These are phyloP conservation scores for Rutidosis leptorrhynchoides DNA, from an alignment of 129 eudicot species.

Conservation along the genomic window DNA sequence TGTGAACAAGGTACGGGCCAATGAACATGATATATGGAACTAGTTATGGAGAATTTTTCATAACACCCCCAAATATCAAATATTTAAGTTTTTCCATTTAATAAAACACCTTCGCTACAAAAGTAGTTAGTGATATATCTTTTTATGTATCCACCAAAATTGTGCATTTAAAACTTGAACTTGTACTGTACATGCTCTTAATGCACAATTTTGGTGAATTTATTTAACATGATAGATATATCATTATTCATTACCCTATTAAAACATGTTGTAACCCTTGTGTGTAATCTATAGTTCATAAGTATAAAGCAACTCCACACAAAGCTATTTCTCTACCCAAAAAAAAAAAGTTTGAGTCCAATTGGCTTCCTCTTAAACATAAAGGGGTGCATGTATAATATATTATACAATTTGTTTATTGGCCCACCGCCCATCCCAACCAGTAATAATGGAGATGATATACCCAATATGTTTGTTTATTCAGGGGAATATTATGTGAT, in stretches of 20 bases:
- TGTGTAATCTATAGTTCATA: neutral
- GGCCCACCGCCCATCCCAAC: conserved; percentile 37
- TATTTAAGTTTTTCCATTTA: neutral
- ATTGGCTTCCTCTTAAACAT: conserved; percentile 13
- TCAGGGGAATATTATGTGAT: conserved; percentile 12
- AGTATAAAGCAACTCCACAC: neutral
- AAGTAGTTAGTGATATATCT: no score
- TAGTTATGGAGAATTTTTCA: conserved; percentile 8
- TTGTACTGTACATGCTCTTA: no score
- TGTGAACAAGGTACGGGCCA: conserved; percentile 24
- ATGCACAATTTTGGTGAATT: no score
- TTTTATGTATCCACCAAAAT: no score
- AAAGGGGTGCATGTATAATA: conserved; percentile 17
- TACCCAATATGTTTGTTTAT: conserved; percentile 8
- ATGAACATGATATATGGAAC: conserved; percentile 14
- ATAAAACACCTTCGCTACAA: neutral
- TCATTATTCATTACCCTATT: no score
- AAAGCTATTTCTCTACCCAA: neutral
- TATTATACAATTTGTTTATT: conserved; percentile 5
- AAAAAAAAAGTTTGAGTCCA: neutral
- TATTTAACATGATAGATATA: no score
- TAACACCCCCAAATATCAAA: conserved; percentile 24
- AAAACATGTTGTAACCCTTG: no score
- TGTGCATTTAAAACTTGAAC: no score
- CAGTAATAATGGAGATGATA: conserved; percentile 10